A percentile compares a stretch with the other conserved stretches of the same genome.
Evolutionary conservation across 306 rosid species (phyloP).

Genomic region (Trichosanthes truncata): DNA sequence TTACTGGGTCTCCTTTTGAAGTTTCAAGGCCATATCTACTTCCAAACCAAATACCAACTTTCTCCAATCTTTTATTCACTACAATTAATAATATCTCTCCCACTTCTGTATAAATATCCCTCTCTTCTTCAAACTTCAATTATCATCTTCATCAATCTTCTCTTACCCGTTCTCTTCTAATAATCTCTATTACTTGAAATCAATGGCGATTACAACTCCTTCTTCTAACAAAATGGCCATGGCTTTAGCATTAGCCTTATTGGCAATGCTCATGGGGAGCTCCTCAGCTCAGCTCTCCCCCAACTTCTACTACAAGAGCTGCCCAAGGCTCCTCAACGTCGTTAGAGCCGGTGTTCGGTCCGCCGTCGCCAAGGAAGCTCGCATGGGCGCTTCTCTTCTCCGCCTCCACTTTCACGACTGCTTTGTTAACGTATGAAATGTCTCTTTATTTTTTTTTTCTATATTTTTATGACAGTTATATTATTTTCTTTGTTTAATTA

Average conservation of each 20-base stretch:
- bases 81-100: background rate
- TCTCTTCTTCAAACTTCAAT: background rate
- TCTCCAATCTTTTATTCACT: background rate
- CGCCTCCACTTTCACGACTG: slow-evolving; percentile 30
- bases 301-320: slow-evolving; percentile 2
- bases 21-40: no score
- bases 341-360: slow-evolving; percentile 7
- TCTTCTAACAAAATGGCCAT: background rate
- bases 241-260: background rate
- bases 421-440: slow-evolving; percentile 17
- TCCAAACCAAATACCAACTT: background rate
- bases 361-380: slow-evolving; percentile 13
- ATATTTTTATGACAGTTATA: no score
- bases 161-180: no score
- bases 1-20: no score
- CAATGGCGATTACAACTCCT: background rate
- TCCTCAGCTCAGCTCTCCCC: slow-evolving; percentile 16
- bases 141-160: background rate
- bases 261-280: background rate
- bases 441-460: background rate
- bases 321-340: slow-evolving; percentile 17
- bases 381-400: slow-evolving; percentile 34
- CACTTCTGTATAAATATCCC: background rate
- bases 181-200: background rate
- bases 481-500: background rate